A percentile compares a stretch with the other conserved stretches of the same genome.
These are phyloP conservation scores for Cercophora scortea DNA, from an alignment of 495 filamentous ascomycete genomes.

Conservation along the genomic window DNA sequence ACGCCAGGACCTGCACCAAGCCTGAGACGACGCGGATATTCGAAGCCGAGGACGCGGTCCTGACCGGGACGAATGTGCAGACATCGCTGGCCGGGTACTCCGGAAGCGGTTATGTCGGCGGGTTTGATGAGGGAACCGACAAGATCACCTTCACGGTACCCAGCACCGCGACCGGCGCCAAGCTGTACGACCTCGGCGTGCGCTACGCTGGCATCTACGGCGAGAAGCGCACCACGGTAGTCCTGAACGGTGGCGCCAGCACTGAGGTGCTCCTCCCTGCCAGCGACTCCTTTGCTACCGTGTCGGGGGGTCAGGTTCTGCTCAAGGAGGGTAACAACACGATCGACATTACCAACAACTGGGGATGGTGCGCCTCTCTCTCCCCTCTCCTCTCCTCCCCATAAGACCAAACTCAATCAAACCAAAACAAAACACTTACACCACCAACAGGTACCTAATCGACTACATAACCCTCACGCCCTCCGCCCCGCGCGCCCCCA, in stretches of 20 bases:
- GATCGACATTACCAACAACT: constrained; percentile 36
- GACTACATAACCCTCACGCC: constrained; percentile 34
- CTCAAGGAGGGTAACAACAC: constrained; percentile 35
- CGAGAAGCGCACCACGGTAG: constrained; percentile 31
- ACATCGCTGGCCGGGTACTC: constrained; percentile 25
- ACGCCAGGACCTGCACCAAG: neutral
- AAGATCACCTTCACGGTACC: constrained; percentile 30
- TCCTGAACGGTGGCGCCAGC: constrained; percentile 31
- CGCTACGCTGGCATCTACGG: constrained; percentile 34
- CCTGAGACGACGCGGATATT: constrained; percentile 26
- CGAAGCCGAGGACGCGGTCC: constrained; percentile 32
- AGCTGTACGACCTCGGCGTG: constrained; percentile 35
- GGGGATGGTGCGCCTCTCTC: constrained; percentile 29
- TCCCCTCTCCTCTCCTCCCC: too few species aligned
- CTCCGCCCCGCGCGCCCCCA: constrained; percentile 27
- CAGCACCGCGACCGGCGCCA: constrained; percentile 10
- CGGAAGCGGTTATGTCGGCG: constrained; percentile 34
- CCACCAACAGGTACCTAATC: constrained; percentile 23
- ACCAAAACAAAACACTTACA: neutral
- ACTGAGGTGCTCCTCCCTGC: constrained; percentile 31
- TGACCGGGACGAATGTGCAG: constrained; percentile 27
- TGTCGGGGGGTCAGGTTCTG: constrained; percentile 33
- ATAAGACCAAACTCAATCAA: too few species aligned
- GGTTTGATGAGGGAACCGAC: constrained; percentile 31
- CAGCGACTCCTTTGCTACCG: constrained; percentile 15